Percentiles rank a stretch among this genome's conserved stretches.
These are phyloP conservation scores for Thraustochytrium sp. DNA, from an alignment of 352 stramenopile species.

Conservation along the genomic window DNA sequence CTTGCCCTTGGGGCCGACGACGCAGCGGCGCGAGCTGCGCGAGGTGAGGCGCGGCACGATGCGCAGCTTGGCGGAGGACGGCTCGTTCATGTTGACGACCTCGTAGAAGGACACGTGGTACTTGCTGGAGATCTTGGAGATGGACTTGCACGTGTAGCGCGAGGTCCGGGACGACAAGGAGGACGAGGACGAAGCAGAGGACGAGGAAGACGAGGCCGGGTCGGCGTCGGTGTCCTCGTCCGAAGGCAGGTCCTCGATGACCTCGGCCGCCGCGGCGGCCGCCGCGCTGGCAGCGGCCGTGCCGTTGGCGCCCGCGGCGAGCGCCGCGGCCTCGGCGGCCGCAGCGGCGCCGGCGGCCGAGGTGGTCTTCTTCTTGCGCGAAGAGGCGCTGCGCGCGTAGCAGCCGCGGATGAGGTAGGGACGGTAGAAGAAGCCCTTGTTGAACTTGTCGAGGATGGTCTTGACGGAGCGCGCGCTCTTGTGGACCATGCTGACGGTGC, in stretches of 20 bases:
- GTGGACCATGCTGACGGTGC: not conserved
- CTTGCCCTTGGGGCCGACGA: not conserved
- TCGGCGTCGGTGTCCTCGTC: too few relatives aligned
- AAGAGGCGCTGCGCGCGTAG: not conserved
- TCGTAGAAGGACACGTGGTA: not conserved
- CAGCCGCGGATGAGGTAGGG: not conserved
- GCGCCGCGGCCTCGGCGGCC: not conserved
- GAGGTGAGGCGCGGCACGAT: constrained; percentile 24
- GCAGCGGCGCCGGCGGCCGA: not conserved
- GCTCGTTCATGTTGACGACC: constrained; percentile 22
- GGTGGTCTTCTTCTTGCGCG: not conserved
- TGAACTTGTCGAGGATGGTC: constrained; percentile 17
- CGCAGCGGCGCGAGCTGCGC: not conserved
- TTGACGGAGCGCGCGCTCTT: not conserved
- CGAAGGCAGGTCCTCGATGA: too few relatives aligned
- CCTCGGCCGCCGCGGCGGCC: too few relatives aligned
- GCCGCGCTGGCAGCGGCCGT: too few relatives aligned
- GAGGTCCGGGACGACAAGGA: too few relatives aligned
- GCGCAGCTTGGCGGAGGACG: not conserved
- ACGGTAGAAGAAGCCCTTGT: constrained; percentile 26
- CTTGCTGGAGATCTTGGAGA: constrained; percentile 12
- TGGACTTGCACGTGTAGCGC: not conserved
- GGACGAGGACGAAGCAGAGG: not conserved
- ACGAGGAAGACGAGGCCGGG: not conserved
- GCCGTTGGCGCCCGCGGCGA: not conserved